These are phyloP conservation scores for Lepiota venenata DNA, from an alignment of 768 basidiomycete species.

Conservation along the genomic window DNA sequence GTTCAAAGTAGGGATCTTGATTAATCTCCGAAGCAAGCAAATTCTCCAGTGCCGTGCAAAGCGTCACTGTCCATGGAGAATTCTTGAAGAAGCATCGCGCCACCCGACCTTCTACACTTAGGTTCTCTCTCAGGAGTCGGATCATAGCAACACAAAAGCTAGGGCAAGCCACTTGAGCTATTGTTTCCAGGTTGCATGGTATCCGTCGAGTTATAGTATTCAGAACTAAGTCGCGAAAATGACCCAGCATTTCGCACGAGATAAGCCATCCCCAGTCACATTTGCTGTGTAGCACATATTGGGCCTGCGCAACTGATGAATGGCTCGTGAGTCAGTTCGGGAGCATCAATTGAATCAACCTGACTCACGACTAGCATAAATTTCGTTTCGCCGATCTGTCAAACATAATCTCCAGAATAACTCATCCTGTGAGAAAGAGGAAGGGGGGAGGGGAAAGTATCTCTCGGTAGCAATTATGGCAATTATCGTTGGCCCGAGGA, in stretches of 20 bases:
- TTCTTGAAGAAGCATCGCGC: not conserved
- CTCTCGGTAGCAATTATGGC: constrained; percentile 4
- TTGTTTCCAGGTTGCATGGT: constrained; percentile 42
- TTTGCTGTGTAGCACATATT: constrained; percentile 19
- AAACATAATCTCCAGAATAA: constrained; percentile 5
- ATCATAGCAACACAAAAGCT: constrained; percentile 47
- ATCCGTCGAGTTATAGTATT: constrained; percentile 45
- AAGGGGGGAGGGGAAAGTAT: constrained; percentile 2
- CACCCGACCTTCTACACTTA: not conserved
- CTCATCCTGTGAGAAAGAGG: not conserved
- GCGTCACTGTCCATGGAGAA: constrained; percentile 51
- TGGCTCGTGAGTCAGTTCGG: not conserved
- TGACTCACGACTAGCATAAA: not conserved
- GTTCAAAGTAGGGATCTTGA: constrained; percentile 18
- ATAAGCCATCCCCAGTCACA: constrained; percentile 31
- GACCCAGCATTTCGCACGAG: constrained; percentile 51
- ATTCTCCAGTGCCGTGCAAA: constrained; percentile 35
- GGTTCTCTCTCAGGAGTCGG: constrained; percentile 21
- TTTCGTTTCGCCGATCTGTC: not conserved
- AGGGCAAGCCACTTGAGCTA: constrained; percentile 48
- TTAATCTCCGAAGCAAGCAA: constrained; percentile 15
- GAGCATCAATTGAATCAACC: not conserved
- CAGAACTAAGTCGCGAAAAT: constrained; percentile 46
- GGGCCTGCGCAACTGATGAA: constrained; percentile 18
- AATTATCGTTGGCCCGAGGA: constrained; percentile 3